Base-by-base conservation (phyloP, 306 rosid species). In the Benincasa hispida region DNA sequence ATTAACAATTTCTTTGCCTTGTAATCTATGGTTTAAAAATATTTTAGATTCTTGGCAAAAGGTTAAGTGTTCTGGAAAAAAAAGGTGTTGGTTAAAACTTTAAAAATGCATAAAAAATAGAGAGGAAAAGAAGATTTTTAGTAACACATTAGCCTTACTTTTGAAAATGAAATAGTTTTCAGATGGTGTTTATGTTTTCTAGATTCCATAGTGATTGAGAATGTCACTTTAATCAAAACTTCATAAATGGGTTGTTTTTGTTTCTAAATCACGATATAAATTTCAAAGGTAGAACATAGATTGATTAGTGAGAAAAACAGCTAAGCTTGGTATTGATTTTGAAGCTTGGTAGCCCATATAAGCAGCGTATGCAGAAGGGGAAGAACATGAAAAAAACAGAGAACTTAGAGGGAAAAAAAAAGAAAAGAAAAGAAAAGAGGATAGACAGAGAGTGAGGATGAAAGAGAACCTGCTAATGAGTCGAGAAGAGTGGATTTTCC, bases 401-500 rank as follows among this genome's bases (percentile, higher is more conserved):
- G 32, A 66, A 27, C 51, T 21, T 66, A 66, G 14, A 79, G 62
- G n/a, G n/a, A n/a, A n/a, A n/a, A n/a, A n/a, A n/a, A n/a, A n/a
- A n/a, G n/a, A n/a, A 63, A 45, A 45, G 4, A 45, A 45, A 45
- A 34, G 75, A 30, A 69, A 19, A 57, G 65, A 25, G 39, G 47
- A 42, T 62, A 35, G 66, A n/a, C 9, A 53, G 25, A 53, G 58
- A 61, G 6, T n/a, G 25, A 42, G 54, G 61, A 58, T 74, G 45
- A 51, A 65, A 70, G 35, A 70, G 54, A 37, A 84, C 98, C 98
- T 82, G 97, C 92, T 76, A 93, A 78, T 78, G 98, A 86, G 82
- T 93, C 98, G 73, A 93, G 97, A 81, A 91, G 93, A 61, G 97
- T 93, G 21, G 98, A 86, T 90, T 93, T 93, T 13, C 98, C 97